Base-by-base conservation (phyloP, 106 monocot genomes). In the Allium fistulosum region DNA sequence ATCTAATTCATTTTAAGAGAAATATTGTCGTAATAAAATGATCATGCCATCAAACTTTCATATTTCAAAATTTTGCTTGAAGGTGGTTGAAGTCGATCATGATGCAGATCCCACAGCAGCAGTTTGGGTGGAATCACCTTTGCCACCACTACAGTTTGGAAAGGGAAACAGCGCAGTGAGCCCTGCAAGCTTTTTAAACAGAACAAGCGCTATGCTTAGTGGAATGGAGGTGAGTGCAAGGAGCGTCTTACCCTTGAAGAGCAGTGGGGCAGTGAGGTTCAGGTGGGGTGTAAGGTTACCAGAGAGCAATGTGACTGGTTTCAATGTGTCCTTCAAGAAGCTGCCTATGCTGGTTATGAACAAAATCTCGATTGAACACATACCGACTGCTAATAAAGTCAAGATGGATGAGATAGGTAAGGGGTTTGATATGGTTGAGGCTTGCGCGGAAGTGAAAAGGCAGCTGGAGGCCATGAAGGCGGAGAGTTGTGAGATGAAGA, bases 221-320 rank as follows among this genome's bases (percentile, higher is more conserved):
- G 86, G 91, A 28, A 18, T 80, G 57, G 83, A 88, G 73, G 57
- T 92, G 49, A 85, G 51, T 0, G 82, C 97, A 12, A 69, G 15
- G 9, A 72, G 73, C 63, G 92, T 75, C 66, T 73, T 79, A 48
- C 77, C 92, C 27, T 91, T 89, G 53, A 47, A 57, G 78, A 50
- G 75, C 59, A 58, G 62, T 16, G 71, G 87, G 1, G 83, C 71
- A n/a, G 72, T 97, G 28, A 86, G 74, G 62, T 85, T 99, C 72
- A 76, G 75, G 65, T 99, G 97, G 97, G 87, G 92, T 9, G 53
- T 92, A 46, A 72, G 80, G 10, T 52, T 90, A 14, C 89, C 92
- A 22, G 46, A 76, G 13, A 88, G 83, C 65, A 48, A 82, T 26
- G 70, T 50, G 14, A 57, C 65, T 10, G 74, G 76, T 26, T 66